Base-by-base conservation (phyloP, 768 basidiomycete genomes). In the Atractiella rhizophila region DNA sequence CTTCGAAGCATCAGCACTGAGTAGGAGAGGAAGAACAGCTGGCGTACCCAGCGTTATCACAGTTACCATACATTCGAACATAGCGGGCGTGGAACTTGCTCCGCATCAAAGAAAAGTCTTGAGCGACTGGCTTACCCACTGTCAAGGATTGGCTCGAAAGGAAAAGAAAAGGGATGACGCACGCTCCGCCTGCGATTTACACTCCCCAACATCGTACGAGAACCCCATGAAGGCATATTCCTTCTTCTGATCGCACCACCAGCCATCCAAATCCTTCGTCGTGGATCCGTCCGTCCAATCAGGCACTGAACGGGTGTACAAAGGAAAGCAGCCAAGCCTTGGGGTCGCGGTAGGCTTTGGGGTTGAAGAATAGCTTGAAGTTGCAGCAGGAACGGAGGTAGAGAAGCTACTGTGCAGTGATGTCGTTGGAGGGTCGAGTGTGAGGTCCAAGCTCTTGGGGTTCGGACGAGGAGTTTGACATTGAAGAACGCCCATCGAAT, bases 161-260 rank as follows among this genome's bases (percentile, higher is more conserved):
- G n/a, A n/a, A n/a, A n/a, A n/a, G n/a, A n/a, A n/a, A n/a, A 21
- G 38, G 25, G 42, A 21, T 15, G 21, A 46, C 16, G 42, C 27
- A 21, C 12, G 11, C 18, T 2, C 13, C 2, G 11, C n/a, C 15
- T 42, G 19, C 4, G 16, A 2, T 68, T 36, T 48, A 73, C 74
- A 76, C 10, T 60, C 63, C 30, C 70, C 67, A 19, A 78, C 63
- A 51, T 75, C 75, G 48, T 79, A 79, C 54, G 73, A 73, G 57
- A 79, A 73, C 0, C 75, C 76, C 37, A 78, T 57, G 53, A 79
- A 79, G 0, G 68, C 76, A 49, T 76, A 77, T 54, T 80, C 76
- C 0, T 66, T 68, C 40, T 59, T 57, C 28, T 59, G 54, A 41
- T 66, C 54, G 53, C 76, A 80, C 76, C 75, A 62, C 61, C 61